Conservation (phyloP, 495 filamentous ascomycete genomes). For the Collariella sp. region DNA sequence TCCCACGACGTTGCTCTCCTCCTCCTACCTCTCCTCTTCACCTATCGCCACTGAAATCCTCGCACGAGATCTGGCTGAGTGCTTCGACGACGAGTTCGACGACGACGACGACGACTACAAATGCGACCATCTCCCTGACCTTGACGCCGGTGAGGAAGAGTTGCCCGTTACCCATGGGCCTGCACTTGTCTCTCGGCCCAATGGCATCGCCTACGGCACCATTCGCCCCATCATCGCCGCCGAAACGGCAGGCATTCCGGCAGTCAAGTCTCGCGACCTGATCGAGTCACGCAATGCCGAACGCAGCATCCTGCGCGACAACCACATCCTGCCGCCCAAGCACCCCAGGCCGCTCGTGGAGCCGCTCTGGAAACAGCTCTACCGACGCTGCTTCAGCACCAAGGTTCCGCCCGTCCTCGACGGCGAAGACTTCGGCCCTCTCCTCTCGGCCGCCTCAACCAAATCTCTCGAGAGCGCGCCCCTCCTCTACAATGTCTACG, state of each 20-base stretch:
- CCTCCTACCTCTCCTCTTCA: slow-evolving; percentile 46
- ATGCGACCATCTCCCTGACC: neutral
- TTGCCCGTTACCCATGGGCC: slow-evolving; percentile 41
- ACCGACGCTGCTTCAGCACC: slow-evolving; percentile 40
- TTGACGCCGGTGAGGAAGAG: neutral
- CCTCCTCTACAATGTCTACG: slow-evolving; percentile 7
- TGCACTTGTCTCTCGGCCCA: slow-evolving; percentile 66
- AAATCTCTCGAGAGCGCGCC: slow-evolving; percentile 25
- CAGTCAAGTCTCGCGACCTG: slow-evolving; percentile 55
- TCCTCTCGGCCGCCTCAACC: slow-evolving; percentile 22
- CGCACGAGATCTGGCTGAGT: slow-evolving; percentile 59
- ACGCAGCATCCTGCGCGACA: slow-evolving; percentile 65
- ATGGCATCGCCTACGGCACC: slow-evolving; percentile 55
- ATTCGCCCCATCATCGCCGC: slow-evolving; percentile 34
- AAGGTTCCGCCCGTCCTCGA: slow-evolving; percentile 28
- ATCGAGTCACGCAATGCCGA: slow-evolving; percentile 61
- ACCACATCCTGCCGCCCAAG: slow-evolving; percentile 61
- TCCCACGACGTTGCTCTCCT: slow-evolving; percentile 2
- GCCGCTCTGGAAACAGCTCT: slow-evolving; percentile 19
- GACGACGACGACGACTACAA: slow-evolving; percentile 32
- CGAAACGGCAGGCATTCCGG: slow-evolving; percentile 27
- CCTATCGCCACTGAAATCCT: slow-evolving; percentile 61
- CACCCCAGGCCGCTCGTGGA: slow-evolving; percentile 25
- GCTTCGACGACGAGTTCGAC: slow-evolving; percentile 45
- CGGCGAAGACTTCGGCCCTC: slow-evolving; percentile 28